These are phyloP conservation scores for Penicillium fuscoglaucum DNA, from an alignment of 2,329 filamentous ascomycete species.

Conservation along the genomic window DNA sequence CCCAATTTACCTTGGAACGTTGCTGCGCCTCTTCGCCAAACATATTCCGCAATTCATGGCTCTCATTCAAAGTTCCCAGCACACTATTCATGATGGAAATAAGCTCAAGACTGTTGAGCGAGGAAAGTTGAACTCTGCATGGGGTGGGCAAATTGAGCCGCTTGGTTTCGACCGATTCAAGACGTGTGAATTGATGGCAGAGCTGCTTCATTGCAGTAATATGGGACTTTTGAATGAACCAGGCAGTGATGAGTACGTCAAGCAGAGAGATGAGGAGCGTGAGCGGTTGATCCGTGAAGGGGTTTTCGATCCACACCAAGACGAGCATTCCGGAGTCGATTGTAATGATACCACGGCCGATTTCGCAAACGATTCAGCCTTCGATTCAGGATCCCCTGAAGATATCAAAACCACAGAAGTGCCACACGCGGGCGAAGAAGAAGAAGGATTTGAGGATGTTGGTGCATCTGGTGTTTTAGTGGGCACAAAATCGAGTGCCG, in stretches of 20 bases:
- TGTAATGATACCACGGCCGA: conserved; percentile 50
- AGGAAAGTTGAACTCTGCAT: conserved; percentile 78
- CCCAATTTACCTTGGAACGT: conserved; percentile 90
- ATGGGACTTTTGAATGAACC: conserved; percentile 94
- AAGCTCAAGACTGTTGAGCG: conserved; percentile 64
- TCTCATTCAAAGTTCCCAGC: conserved; percentile 73
- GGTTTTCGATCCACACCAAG: conserved; percentile 56
- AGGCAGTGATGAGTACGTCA: conserved; percentile 85
- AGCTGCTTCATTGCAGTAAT: conserved; percentile 95
- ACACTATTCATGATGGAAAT: conserved; percentile 58
- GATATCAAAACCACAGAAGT: conserved; percentile 71
- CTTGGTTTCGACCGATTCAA: conserved; percentile 98
- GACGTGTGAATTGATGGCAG: conserved; percentile 97
- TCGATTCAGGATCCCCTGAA: conserved; percentile 57
- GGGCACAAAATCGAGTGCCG: conserved; percentile 66
- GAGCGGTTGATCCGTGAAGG: conserved; percentile 77
- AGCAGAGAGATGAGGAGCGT: conserved; percentile 74
- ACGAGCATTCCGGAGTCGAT: conserved; percentile 58
- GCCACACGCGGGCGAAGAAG: conserved; percentile 80
- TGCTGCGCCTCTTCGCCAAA: conserved; percentile 84
- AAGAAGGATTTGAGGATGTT: conserved; percentile 95
- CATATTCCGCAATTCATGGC: conserved; percentile 94
- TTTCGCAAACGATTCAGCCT: conserved; percentile 45
- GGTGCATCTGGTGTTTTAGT: conserved; percentile 66
- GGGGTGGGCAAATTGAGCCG: conserved; percentile 86